Evolutionary conservation across 495 filamentous ascomycete species (phyloP), one percentile per base, ranked within the genome.

Genomic region (Aspergillus olivimuriae): DNA sequence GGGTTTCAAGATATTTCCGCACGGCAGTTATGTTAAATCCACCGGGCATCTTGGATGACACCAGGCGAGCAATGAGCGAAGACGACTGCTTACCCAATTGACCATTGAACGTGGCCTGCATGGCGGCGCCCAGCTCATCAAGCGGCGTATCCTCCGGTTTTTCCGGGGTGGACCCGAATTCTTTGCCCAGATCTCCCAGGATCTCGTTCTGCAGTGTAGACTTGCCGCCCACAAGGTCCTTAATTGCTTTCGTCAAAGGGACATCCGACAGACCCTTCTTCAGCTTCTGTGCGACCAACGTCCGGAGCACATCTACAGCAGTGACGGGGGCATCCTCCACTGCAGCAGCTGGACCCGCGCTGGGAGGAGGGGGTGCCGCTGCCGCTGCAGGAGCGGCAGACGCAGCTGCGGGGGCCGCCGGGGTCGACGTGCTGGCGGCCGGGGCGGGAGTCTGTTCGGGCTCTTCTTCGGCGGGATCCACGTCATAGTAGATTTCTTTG

Each of bases 401-500:
- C 31, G 73, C 43, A 39, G 78, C 57, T 6, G 71, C 41, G 31
- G 74, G 53, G 17, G 49, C 57, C 32, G 55, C 48, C 23, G 58
- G 40, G 10, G 51, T 39, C 22, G 57, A 32, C n/a, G 58, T 34
- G 15, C 52, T 31, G 43, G 65, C 68, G 10, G 76, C 55, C 20
- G 70, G 56, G 41, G 74, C 65, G 17, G 73, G 57, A 16, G 75
- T 52, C 21, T 82, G 60, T 50, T 81, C 83, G 17, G 82, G 76
- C 67, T 96, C 90, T 33, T 98, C 92, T 56, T 94, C 89, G 10
- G 92, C 76, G 1, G 94, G 94, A 58, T 98, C 92, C 30, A 95
- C 88, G 63, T 95, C 90, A 63, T 99, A 99, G 72, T 99, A 99
- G 51, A 99, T 99, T 62, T 97, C 92, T 62, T 95, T 96, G 8